phyloP scores from a whole-genome alignment of 2,329 filamentous ascomycete genomes.

The Mycogone perniciosa region DNA sequence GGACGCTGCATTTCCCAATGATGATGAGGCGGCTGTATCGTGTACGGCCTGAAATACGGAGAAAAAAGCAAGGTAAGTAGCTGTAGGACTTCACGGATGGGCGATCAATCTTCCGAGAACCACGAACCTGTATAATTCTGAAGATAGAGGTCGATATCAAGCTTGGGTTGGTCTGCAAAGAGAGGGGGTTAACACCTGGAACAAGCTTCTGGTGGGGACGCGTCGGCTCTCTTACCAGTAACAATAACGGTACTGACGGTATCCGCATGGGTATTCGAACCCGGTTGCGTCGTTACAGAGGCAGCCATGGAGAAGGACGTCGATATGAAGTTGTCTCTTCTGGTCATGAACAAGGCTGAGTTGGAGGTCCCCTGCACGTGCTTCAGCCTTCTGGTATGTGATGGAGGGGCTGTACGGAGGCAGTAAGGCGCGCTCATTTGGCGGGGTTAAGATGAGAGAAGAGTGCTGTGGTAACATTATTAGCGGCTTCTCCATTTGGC shows the following conservation, averaged over 20 bases:
- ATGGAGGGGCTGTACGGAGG: conserved; percentile 2
- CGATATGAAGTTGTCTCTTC: neutral
- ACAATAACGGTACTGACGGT: conserved; percentile 34
- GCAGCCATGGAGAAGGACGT: conserved; percentile 6
- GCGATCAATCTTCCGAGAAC: neutral
- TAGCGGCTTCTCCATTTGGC: neutral
- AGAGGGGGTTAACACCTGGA: conserved; percentile 5
- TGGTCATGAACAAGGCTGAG: conserved; percentile 8
- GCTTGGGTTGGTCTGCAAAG: conserved; percentile 65
- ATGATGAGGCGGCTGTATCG: conserved; percentile 73
- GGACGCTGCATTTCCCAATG: conserved; percentile 72
- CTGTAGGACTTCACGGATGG: neutral
- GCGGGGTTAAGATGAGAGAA: neutral
- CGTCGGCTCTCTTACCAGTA: conserved; percentile 22
- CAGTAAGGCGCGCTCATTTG: neutral
- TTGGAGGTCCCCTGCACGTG: conserved; percentile 7
- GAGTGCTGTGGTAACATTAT: neutral
- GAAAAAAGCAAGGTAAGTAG: neutral
- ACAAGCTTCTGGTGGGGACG: neutral
- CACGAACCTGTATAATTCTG: conserved; percentile 74
- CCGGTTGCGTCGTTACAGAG: conserved; percentile 1
- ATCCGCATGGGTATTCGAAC: conserved; percentile 7
- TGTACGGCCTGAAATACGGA: conserved; percentile 57
- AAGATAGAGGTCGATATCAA: conserved; percentile 88
- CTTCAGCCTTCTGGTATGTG: conserved; percentile 9